Base-by-base conservation (phyloP, 805 yeast genomes). In the Ogataea nitratoaversa region DNA sequence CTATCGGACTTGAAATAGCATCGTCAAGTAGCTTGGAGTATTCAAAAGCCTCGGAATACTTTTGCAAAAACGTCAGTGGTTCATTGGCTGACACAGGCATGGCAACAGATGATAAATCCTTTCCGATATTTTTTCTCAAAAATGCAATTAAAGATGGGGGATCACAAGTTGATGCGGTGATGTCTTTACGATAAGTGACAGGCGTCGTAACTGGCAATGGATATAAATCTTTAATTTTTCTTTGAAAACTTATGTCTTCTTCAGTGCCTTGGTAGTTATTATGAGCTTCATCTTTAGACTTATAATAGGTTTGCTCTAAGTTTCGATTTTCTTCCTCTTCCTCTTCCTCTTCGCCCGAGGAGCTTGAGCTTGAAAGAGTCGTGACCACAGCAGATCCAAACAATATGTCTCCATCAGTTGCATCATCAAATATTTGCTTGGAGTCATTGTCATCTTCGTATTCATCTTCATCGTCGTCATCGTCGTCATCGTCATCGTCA, bases 1-100 rank as follows among this genome's bases (percentile, higher is more conserved):
- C 65, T n/a, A 64, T 59, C 1, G 68, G 58, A 8, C 74, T 63
- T 4, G 62, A 55, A n/a, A 76, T 59, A 0, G 95, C 86, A 30
- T 74, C 71, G 46, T 79, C 79, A 32, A 93, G 65, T 30, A 93
- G 55, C 32, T 74, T 66, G 25, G 85, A 62, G 59, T 87, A 87
- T 60, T 93, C 99, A 55, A 85, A 71, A 34, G 79, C 61, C 60
- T 93, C 99, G 0, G 93, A 71, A 50, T 82, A 77, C 46, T 80
- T 76, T 59, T 93, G 96, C 41, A 91, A 68, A 22, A 85, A 78
- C 0, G 95, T 78, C 18, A 91, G 58, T 0, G 99, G 99, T 62
- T 93, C 99, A 64, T 93, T 93, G 40, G 89, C 76, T 1, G 93
- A 81, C 7, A 93, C 95, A 1, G 99, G 99, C 90, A 91, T 89